Evolutionary conservation across 345 rosid species (phyloP).

Genomic region (Citrus reticulata): DNA sequence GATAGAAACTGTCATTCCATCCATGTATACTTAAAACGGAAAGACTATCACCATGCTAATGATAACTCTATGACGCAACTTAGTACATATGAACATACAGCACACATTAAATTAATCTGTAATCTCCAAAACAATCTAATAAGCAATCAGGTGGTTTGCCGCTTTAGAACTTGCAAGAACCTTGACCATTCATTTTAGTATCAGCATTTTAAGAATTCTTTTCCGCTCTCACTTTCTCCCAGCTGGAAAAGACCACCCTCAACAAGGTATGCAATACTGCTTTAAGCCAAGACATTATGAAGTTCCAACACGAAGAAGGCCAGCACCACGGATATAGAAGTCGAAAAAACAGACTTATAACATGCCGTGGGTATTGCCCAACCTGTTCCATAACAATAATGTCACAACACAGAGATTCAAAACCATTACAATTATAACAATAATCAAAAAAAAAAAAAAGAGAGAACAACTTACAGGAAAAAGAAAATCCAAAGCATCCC

Average conservation of each 20-base stretch:
- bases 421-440: neutral
- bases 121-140: neutral
- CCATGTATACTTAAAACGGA: too few species aligned
- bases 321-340: conserved; percentile 97
- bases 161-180: neutral
- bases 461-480: conserved; percentile 70
- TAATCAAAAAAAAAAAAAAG: neutral
- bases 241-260: conserved; percentile 47
- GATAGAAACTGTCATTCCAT: too few species aligned
- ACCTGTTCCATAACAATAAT: conserved; percentile 52
- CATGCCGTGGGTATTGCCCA: conserved; percentile 85
- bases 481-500: conserved; percentile 91
- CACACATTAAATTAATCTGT: neutral
- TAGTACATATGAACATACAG: neutral
- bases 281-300: conserved; percentile 62
- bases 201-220: conserved; percentile 23
- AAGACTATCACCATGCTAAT: too few species aligned
- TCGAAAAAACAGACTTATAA: conserved; percentile 92
- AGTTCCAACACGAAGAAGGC: conserved; percentile 99
- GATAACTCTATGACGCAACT: too few species aligned
- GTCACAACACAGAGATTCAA: neutral
- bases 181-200: neutral
- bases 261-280: conserved; percentile 49
- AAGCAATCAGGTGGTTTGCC: neutral
- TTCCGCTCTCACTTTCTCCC: conserved; percentile 46